Base-by-base conservation (phyloP, 352 stramenopile genomes). In the Phytophthora niederhauseri region DNA sequence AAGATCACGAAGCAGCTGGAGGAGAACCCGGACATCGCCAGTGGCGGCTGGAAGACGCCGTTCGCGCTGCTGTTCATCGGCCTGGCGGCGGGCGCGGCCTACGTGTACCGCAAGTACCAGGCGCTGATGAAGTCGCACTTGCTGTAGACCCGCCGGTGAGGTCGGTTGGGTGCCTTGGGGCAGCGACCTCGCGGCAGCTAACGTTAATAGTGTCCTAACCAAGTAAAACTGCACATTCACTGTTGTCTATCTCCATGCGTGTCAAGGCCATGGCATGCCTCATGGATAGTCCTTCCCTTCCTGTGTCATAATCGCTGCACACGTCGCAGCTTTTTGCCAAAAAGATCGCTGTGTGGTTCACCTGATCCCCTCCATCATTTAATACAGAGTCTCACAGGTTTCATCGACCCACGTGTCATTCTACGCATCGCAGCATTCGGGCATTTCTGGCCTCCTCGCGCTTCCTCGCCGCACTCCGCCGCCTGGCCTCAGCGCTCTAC, bases 121-220 rank as follows among this genome's bases (percentile, higher is more conserved):
- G 78, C 78, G 64, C 75, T 96, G 20, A 89, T 93, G 79, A 96
- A 96, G 81, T 93, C 84, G 45, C 88, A 96, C 76, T 72, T 96
- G 77, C 74, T 96, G 73, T 96, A 93, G 61, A 51, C 57, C 19
- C 43, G n/a, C 61, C 30, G 24, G 55, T 64, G 41, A 31, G 46
- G 49, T 68, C 46, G 36, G 43, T 46, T 57, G 4, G 48, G 15
- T 58, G 48, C 51, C 53, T 48, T 57, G 30, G 28, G 6, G 2
- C 14, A 60, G 36, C 34, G 24, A 22, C 24, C 11, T 61, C 52
- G 20, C 52, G 41, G 22, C 59, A 62, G 51, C 46, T 74, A 60
- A 34, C 67, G 22, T 56, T 20, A 65, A 66, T 63, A 63, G 55
- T 66, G 22, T 66, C 53, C 61, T 73, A 66, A 58, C 30, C 54